phyloP scores from a whole-genome alignment of 495 filamentous ascomycete species.

The Penicillium angulare region DNA sequence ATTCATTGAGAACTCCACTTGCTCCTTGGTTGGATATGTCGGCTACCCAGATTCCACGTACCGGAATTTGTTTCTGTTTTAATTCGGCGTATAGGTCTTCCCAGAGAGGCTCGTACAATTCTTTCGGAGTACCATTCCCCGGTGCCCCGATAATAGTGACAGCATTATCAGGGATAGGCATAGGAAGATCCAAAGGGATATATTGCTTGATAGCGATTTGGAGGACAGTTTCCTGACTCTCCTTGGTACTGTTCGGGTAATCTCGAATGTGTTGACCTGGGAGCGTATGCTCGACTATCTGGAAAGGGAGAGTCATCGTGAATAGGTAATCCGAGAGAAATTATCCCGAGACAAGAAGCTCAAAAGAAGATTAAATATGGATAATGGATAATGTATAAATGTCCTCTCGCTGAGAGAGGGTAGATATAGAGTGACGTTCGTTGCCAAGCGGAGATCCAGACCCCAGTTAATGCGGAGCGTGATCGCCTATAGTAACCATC shows the following conservation, averaged over 20 bases:
- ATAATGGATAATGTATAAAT: no score
- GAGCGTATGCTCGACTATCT: constrained; percentile 47
- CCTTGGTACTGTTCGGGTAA: constrained; percentile 48
- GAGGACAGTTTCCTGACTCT: constrained; percentile 38
- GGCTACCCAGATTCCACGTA: constrained; percentile 72
- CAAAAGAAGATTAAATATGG: no score
- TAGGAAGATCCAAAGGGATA: constrained; percentile 51
- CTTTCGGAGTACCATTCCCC: constrained; percentile 59
- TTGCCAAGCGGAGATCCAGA: no score
- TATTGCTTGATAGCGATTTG: constrained; percentile 70
- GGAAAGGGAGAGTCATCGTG: no score
- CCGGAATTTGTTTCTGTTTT: constrained; percentile 42
- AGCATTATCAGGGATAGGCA: constrained; percentile 53
- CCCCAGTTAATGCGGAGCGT: no score
- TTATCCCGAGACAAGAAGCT: no score
- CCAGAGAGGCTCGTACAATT: constrained; percentile 75
- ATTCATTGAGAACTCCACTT: constrained; percentile 66
- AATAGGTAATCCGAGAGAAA: no score
- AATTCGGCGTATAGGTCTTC: constrained; percentile 56
- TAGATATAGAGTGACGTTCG: no score
- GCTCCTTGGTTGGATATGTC: constrained; percentile 69
- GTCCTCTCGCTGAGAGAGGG: no score
- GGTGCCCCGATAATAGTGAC: constrained; percentile 68
- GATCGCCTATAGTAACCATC: no score
- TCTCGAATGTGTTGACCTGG: constrained; percentile 61